Percentiles rank a stretch among this genome's conserved stretches.
Conservation (phyloP, 164 flowering plant genomes). For the Kingdonia uniflora region DNA sequence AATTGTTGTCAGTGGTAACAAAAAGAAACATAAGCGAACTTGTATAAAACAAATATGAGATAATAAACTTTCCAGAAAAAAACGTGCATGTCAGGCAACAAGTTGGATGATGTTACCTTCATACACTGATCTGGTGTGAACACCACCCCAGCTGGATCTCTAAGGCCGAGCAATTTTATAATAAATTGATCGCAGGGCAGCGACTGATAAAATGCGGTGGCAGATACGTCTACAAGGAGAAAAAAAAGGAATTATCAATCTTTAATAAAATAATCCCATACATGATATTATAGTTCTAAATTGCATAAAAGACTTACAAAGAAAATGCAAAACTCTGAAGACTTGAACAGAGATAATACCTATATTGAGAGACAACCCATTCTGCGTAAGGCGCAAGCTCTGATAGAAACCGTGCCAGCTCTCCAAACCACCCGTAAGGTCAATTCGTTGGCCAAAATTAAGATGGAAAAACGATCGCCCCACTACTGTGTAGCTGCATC, state of each 20-base stretch:
- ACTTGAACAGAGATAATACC: conserved; percentile 25
- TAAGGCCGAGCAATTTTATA: conserved; percentile 14
- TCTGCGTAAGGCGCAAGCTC: conserved; percentile 69
- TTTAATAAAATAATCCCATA: too few species aligned
- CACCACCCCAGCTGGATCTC: conserved; percentile 16
- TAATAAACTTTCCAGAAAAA: conserved; percentile 18
- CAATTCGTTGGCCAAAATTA: conserved; percentile 18
- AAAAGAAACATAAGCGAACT: too few species aligned
- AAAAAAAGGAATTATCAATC: not conserved
- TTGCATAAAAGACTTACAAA: not conserved
- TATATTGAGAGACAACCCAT: conserved; percentile 78
- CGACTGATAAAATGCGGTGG: conserved; percentile 56
- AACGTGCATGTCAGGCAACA: too few species aligned
- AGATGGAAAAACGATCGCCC: conserved; percentile 57
- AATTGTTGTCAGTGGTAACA: not conserved
- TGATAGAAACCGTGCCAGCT: conserved; percentile 75
- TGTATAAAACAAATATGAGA: conserved; percentile 25
- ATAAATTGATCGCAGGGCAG: conserved; percentile 44
- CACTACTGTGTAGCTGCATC: conserved; percentile 25
- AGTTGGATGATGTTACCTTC: conserved; percentile 44
- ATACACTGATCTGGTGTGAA: conserved; percentile 23
- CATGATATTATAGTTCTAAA: not conserved
- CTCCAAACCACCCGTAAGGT: conserved; percentile 50
- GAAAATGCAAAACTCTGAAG: not conserved
- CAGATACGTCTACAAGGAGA: conserved; percentile 54